Percentiles rank a stretch among this genome's conserved stretches.
Evolutionary conservation across 2,329 filamentous ascomycete species (phyloP).

Genomic region (Ascomycota sp.): DNA sequence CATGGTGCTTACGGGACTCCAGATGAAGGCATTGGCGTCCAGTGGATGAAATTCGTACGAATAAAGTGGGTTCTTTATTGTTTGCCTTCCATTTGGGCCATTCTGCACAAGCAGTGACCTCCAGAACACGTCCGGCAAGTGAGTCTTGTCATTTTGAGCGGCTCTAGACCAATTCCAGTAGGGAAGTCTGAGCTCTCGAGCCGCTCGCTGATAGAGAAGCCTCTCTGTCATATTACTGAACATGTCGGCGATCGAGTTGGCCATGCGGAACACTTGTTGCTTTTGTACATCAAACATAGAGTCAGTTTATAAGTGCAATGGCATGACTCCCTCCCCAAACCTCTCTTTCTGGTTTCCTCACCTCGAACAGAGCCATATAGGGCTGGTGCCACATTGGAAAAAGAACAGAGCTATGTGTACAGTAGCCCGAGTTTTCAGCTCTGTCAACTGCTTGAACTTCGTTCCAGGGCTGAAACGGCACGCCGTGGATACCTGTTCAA

Average conservation of each 20-base stretch:
- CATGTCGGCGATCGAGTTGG: conserved; percentile 22
- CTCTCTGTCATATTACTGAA: conserved; percentile 25
- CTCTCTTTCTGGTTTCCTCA: no score
- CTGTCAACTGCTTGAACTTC: conserved; percentile 27
- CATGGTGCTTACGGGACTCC: conserved; percentile 30
- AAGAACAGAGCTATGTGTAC: conserved; percentile 52
- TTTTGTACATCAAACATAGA: no score
- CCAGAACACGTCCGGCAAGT: conserved; percentile 24
- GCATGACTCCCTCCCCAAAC: no score
- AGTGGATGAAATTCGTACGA: conserved; percentile 40
- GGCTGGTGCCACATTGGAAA: conserved; percentile 74
- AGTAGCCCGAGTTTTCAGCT: conserved; percentile 46
- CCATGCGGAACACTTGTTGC: conserved; percentile 17
- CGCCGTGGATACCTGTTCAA: conserved; percentile 53
- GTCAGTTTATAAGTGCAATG: no score
- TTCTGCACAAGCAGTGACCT: conserved; percentile 29
- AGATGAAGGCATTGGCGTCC: conserved; percentile 34
- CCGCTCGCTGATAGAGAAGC: conserved; percentile 28
- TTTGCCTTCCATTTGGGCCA: conserved; percentile 33
- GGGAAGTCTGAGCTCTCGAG: conserved; percentile 30
- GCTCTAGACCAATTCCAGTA: conserved; percentile 38
- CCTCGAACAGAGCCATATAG: conserved; percentile 46
- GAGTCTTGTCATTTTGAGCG: conserved; percentile 25
- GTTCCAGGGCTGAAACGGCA: conserved; percentile 39
- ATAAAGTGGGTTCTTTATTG: conserved; percentile 41